Evolutionary conservation across 768 basidiomycete genomes (phyloP).

Genomic region (Pulveroboletus sp.): DNA sequence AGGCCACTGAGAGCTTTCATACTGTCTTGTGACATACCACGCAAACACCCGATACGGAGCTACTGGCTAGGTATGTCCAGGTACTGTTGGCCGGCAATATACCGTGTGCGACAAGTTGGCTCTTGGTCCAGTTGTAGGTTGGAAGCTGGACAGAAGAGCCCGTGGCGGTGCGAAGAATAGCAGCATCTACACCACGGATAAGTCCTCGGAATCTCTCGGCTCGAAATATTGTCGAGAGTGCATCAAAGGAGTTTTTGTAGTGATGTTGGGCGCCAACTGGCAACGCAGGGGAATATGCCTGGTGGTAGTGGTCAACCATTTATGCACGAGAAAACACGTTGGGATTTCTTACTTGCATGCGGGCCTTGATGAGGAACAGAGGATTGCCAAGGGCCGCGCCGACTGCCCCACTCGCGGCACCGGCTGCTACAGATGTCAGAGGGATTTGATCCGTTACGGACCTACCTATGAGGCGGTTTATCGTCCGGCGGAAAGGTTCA

Average conservation of each 20-base stretch:
- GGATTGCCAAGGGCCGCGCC: conserved; percentile 87
- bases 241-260: conserved; percentile 82
- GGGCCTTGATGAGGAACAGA: conserved; percentile 91
- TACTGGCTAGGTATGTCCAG: conserved; percentile 85
- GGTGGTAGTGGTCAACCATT: neutral
- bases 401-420: conserved; percentile 84
- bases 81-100: conserved; percentile 72
- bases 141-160: conserved; percentile 95
- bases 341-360: conserved; percentile 71
- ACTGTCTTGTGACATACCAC: conserved; percentile 55
- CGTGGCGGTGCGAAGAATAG: conserved; percentile 90
- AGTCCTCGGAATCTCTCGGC: conserved; percentile 78
- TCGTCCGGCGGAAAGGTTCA: conserved; percentile 74
- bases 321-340: neutral
- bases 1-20: conserved; percentile 2
- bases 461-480: conserved; percentile 69
- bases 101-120: conserved; percentile 61
- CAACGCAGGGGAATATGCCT: conserved; percentile 89
- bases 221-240: conserved; percentile 71
- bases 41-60: conserved; percentile 84
- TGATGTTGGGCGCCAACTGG: conserved; percentile 94
- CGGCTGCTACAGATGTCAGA: conserved; percentile 76
- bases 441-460: conserved; percentile 61
- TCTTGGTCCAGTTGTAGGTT: conserved; percentile 92
- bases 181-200: conserved; percentile 88